phyloP scores from a whole-genome alignment of 257 asterid species.

The Solanum chmielewskii region DNA sequence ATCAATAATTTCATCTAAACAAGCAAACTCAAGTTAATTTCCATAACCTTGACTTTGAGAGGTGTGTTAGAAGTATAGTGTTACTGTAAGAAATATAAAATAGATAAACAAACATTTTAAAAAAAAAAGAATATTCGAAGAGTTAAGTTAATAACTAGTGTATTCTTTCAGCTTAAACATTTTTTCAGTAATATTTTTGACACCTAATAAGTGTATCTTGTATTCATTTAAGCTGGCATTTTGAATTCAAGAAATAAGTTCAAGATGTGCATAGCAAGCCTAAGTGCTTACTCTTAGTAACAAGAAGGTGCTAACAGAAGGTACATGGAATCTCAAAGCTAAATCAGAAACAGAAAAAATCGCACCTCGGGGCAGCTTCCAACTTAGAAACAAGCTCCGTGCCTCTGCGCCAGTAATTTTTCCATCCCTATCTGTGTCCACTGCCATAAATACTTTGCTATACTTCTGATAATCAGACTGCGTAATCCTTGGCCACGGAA shows the following conservation, averaged over 20 bases:
- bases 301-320: not conserved
- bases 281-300: not conserved
- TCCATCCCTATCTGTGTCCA: constrained; percentile 92
- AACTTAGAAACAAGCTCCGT: constrained; percentile 81
- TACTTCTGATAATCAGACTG: constrained; percentile 81
- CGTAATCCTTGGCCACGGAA: constrained; percentile 89
- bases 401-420: constrained; percentile 91
- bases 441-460: constrained; percentile 77
- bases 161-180: not conserved
- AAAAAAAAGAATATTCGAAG: not conserved
- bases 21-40: not conserved
- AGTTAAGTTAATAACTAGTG: not conserved
- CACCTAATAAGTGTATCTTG: not conserved
- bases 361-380: constrained; percentile 88
- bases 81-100: not conserved
- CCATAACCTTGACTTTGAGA: not conserved
- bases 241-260: not conserved
- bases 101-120: not conserved
- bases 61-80: not conserved
- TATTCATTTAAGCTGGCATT: not conserved
- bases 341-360: not conserved
- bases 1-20: not conserved
- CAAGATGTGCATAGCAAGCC: not conserved
- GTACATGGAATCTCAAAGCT: not conserved
- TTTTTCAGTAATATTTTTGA: not conserved